These are phyloP conservation scores for Lyophyllum decastes DNA, from an alignment of 768 basidiomycete species.

Conservation along the genomic window DNA sequence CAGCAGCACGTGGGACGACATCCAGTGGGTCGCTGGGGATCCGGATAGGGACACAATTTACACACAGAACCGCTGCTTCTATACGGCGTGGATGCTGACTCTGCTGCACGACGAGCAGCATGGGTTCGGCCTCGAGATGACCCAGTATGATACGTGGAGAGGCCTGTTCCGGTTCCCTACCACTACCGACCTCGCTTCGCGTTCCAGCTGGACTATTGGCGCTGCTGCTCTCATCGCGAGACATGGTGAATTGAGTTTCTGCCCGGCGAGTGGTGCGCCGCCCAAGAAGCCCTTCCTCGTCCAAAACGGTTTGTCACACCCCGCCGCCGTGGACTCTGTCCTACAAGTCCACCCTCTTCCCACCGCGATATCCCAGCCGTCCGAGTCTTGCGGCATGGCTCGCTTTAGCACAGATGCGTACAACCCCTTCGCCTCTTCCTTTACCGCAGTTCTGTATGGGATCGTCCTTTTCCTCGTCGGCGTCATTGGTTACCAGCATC, in stretches of 20 bases:
- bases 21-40: conserved; percentile 4
- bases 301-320: too few relatives aligned
- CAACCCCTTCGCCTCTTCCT: too few relatives aligned
- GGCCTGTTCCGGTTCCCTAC: conserved; percentile 14
- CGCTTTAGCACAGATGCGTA: too few relatives aligned
- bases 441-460: background rate
- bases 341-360: too few relatives aligned
- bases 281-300: too few relatives aligned
- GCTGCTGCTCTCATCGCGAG: conserved; percentile 11
- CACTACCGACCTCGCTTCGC: conserved; percentile 9
- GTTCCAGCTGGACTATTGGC: conserved; percentile 16
- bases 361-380: too few relatives aligned
- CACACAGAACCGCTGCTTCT: background rate
- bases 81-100: conserved; percentile 12
- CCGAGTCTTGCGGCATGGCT: too few relatives aligned
- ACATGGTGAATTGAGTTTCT: conserved; percentile 10
- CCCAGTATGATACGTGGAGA: conserved; percentile 15
- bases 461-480: conserved; percentile 1
- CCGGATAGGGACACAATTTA: background rate
- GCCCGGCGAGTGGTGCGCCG: background rate
- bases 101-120: conserved; percentile 18
- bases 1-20: background rate
- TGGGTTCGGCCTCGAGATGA: conserved; percentile 16
- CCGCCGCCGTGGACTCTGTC: too few relatives aligned
- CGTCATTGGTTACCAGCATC: conserved; percentile 5